Percentiles rank a stretch among this genome's conserved stretches.
phyloP scores from a whole-genome alignment of 192 early-diverging fungal genomes.

The Borealophlyctis nickersoniae region DNA sequence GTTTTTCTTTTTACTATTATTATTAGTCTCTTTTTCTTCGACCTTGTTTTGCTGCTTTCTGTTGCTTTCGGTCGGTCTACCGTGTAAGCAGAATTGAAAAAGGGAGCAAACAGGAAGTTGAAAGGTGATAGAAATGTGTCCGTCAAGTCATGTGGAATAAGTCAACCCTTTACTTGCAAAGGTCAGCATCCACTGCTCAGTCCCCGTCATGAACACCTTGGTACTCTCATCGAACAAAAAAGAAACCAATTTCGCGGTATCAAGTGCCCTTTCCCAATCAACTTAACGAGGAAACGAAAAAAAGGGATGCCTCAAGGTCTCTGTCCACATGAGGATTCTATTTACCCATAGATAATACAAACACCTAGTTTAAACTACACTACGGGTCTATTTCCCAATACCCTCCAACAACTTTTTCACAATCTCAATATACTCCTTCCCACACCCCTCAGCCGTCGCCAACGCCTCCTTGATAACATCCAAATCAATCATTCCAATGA shows the following conservation, averaged over 20 bases:
- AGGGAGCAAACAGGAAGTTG: not conserved
- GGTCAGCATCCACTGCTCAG: not conserved
- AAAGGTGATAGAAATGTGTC: not conserved
- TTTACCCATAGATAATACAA: too few species aligned
- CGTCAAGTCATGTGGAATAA: too few species aligned
- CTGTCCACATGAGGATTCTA: too few species aligned
- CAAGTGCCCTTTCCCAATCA: not conserved
- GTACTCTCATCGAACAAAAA: not conserved
- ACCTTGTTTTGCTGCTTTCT: not conserved
- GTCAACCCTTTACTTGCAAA: not conserved
- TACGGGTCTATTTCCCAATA: too few species aligned
- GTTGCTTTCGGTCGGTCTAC: not conserved
- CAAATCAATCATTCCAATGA: not conserved
- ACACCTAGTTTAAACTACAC: too few species aligned
- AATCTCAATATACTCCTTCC: slow-evolving; percentile 5
- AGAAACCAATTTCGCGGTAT: not conserved
- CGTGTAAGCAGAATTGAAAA: not conserved
- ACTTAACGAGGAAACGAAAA: not conserved
- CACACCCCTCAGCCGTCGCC: not conserved
- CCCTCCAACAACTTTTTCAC: too few species aligned
- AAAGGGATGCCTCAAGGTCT: too few species aligned
- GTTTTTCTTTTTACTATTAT: not conserved
- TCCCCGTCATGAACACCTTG: not conserved
- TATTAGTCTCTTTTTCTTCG: not conserved
- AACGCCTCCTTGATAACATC: slow-evolving; percentile 1